Percentiles rank a stretch among this genome's conserved stretches.
Conservation (phyloP, 371 early-diverging fungal species). For the Mucor irregularis region DNA sequence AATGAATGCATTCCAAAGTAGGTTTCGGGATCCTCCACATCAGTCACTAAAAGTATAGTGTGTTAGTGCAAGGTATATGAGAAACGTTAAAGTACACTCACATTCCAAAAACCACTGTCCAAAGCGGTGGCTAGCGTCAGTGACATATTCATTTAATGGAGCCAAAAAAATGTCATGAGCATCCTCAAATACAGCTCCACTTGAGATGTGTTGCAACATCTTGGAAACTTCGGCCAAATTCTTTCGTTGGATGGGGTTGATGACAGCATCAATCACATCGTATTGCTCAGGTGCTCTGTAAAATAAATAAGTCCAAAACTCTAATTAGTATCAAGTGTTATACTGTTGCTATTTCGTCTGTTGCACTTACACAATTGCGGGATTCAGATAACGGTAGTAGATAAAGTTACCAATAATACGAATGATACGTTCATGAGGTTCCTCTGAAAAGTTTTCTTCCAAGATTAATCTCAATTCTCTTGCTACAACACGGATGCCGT, state of each 20-base stretch:
- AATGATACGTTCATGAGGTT: constrained; percentile 75
- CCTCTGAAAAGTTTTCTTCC: constrained; percentile 79
- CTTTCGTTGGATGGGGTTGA: constrained; percentile 89
- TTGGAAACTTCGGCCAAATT: constrained; percentile 94
- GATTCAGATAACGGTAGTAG: constrained; percentile 96
- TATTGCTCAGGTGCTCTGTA: constrained; percentile 96
- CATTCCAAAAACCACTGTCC: constrained; percentile 73
- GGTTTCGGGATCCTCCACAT: constrained; percentile 83
- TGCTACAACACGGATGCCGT: constrained; percentile 95
- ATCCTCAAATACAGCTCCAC: constrained; percentile 71
- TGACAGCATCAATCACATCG: constrained; percentile 87
- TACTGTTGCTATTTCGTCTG: neutral
- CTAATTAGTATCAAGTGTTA: neutral
- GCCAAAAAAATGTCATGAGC: constrained; percentile 74
- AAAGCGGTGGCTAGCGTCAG: constrained; percentile 73
- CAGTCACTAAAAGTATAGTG: constrained; percentile 60
- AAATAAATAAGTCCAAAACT: constrained; percentile 1
- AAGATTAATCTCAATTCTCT: constrained; percentile 80
- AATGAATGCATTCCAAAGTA: constrained; percentile 91
- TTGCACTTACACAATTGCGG: constrained; percentile 92
- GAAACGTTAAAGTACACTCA: constrained; percentile 22
- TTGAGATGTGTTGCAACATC: constrained; percentile 90
- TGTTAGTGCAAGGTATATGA: neutral
- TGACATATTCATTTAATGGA: constrained; percentile 81
- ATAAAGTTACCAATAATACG: constrained; percentile 92